Base-by-base conservation (phyloP, 2,329 filamentous ascomycete species). In the Aureobasidium sp. region DNA sequence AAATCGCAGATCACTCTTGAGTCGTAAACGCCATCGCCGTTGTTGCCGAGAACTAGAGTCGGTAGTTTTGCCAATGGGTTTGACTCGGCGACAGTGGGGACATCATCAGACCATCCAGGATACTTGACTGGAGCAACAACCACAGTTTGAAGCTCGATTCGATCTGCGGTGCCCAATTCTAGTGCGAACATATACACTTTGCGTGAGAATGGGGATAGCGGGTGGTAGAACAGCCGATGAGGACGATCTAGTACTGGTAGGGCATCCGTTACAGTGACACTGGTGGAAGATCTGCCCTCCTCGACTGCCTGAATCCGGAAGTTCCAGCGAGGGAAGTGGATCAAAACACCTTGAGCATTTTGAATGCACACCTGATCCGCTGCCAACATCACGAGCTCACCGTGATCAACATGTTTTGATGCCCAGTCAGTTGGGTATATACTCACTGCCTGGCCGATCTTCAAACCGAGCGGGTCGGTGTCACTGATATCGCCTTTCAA, bases 371-470 rank as follows among this genome's bases (percentile, higher is more conserved):
- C 76, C 75, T 88, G 83, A 49, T 76, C 73, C 25, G 69, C 68
- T 48, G 76, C 76, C 59, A 89, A 67, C 30, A 76, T 76, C 14
- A 86, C 73, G 63, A 89, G 72, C 44, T 62, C 73, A 0, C 87
- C 87, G 1, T 70, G 68, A 68, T 89, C 86, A 64, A 78, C 81
- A 68, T 85, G 78, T 14, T 71, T 77, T 54, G 74, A 78, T 5
- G 86, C 86, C 50, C 81, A 81, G 69, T 90, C 86, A 2, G 79
- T 81, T 5, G 86, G 87, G 76, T 79, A 84, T 27, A 88, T 72
- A 69, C 79, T 75, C 3, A 90, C 82, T 50, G 70, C 64, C 34
- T 82, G 75, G 1, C 85, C 86, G 62, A 73, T 76, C 54, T 73
- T 72, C 64, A 90, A 68, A 0, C 77, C 77, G 51, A 81, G 72